These are phyloP conservation scores for Smithsoniella earleae DNA, from an alignment of 163 green algal species.

Conservation along the genomic window DNA sequence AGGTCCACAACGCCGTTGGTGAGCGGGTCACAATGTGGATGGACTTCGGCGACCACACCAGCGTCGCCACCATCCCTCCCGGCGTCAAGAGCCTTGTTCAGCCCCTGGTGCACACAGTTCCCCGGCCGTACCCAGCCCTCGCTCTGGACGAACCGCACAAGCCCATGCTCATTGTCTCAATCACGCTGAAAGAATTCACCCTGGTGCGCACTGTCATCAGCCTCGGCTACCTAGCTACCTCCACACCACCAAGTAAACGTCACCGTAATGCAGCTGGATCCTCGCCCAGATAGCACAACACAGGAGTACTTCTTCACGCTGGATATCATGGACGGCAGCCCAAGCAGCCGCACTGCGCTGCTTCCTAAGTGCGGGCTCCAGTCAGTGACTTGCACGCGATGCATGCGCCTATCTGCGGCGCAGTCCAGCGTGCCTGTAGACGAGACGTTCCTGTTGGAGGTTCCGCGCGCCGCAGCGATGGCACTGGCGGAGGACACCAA, in stretches of 20 bases:
- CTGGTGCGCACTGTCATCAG: too few relatives aligned
- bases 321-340: not conserved
- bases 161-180: constrained; percentile 4
- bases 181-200: constrained; percentile 9
- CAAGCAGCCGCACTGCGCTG: not conserved
- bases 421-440: not conserved
- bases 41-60: constrained; percentile 22
- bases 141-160: not conserved
- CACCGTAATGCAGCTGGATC: not conserved
- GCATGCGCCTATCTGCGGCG: not conserved
- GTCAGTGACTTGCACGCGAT: constrained; percentile 7
- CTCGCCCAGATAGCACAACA: not conserved
- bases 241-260: too few relatives aligned
- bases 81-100: constrained; percentile 11
- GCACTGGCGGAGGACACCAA: constrained; percentile 11
- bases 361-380: too few relatives aligned
- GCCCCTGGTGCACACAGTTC: constrained; percentile 13
- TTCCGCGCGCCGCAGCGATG: not conserved
- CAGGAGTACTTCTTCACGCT: constrained; percentile 25
- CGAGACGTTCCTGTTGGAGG: constrained; percentile 15
- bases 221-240: too few relatives aligned
- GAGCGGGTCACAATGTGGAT: constrained; percentile 22
- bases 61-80: not conserved
- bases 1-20: constrained; percentile 25
- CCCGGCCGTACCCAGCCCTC: not conserved